phyloP scores from a whole-genome alignment of 768 basidiomycete species.

The Mycena latifolia region DNA sequence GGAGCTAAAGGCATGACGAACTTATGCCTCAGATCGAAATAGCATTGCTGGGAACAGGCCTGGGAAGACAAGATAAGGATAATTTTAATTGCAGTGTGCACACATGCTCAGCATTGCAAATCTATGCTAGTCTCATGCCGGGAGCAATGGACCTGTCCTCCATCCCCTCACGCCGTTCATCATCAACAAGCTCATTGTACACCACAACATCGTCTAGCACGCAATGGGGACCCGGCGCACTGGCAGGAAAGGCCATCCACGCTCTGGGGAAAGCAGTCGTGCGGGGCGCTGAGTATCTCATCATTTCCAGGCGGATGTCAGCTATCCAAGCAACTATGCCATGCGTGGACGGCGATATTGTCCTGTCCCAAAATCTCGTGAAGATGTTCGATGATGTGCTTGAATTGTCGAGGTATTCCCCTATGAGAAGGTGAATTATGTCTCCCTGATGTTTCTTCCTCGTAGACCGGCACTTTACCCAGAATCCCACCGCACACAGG shows the following conservation, averaged over 20 bases:
- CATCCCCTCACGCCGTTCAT: not conserved
- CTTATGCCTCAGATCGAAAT: no score
- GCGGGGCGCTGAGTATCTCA: constrained; percentile 1
- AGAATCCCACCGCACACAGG: not conserved
- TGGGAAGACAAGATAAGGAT: no score
- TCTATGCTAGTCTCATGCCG: no score
- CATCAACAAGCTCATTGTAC: constrained; percentile 1
- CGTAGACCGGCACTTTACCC: constrained; percentile 14
- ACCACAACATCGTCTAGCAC: constrained; percentile 20
- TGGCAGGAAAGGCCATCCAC: constrained; percentile 3
- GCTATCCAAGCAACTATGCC: not conserved
- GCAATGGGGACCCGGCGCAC: constrained; percentile 16
- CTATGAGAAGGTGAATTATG: no score
- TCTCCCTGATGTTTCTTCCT: not conserved
- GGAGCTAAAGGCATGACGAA: no score
- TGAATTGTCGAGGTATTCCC: not conserved
- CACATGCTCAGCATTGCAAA: no score
- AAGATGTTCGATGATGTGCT: not conserved
- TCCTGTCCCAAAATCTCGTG: no score
- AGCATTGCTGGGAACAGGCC: no score
- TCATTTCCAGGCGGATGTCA: constrained; percentile 8
- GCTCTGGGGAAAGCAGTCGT: constrained; percentile 14
- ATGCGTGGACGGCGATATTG: not conserved
- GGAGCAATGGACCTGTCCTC: no score
- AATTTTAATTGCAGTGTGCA: no score